Base-by-base conservation (phyloP, 345 rosid genomes). In the Capsella bursapastoris region DNA sequence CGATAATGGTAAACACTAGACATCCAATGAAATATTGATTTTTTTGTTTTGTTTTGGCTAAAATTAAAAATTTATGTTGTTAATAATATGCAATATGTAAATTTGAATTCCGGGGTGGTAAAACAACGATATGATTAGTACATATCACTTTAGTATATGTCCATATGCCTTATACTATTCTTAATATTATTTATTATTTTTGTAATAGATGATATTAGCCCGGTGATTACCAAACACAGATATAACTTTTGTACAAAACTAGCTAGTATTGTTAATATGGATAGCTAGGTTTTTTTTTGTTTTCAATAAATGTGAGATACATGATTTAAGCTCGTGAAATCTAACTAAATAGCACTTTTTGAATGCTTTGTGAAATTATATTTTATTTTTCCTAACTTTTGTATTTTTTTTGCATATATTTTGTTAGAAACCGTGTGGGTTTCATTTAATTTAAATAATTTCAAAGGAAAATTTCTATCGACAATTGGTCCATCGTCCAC, bases 381-480 rank as follows among this genome's bases (percentile, higher is more conserved):
- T 72, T 31, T 15, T 52, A 63, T 22, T 22, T 22, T 0, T 22
- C 25, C 25, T 22, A 22, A 22, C 25, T 22, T 22, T 22, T 34
- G 37, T 34, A 34, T 6, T 34, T 1, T 32, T 34, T 34, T 34
- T 27, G 16, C 3, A 44, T n/a, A 48, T 58, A 60, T 8, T 70
- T 25, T 35, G 50, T n/a, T 16, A 55, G 70, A 73, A 73, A 73
- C 63, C 77, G 64, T 53, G 77, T 73, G 70, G 64, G 77, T 73
- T 22, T 70, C 77, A 44, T 18, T 53, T 53, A 2, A 44, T 31
- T 41, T 37, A 7, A 68, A 43, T 6, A 53, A 5, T 63, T 41
- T 52, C 12, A 16, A 51, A 4, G 28, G 35, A n/a, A 50, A 29
- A 7, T 49, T 51, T 32, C n/a, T 51, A 62, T 28, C 11, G 55